phyloP scores from a whole-genome alignment of 352 stramenopile species.

The Globisporangium solare region DNA sequence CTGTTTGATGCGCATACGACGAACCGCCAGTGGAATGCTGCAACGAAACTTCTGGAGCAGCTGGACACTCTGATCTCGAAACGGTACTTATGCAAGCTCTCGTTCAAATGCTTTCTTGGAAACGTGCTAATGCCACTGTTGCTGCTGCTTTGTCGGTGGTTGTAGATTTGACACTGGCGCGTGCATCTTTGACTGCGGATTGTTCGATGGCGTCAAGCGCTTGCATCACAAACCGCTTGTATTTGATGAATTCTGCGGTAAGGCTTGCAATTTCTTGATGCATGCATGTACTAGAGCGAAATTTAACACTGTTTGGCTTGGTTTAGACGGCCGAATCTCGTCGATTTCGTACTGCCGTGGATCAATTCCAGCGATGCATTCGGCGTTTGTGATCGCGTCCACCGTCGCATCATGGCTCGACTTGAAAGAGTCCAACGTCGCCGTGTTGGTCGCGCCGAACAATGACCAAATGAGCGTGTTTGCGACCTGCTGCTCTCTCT shows the following conservation, averaged over 20 bases:
- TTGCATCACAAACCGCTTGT: conserved; percentile 77
- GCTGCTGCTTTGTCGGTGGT: not conserved
- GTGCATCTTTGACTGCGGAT: conserved; percentile 82
- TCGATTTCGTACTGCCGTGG: conserved; percentile 76
- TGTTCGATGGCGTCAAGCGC: conserved; percentile 82
- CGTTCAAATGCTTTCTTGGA: not conserved
- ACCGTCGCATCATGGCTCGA: conserved; percentile 83
- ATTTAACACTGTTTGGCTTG: conserved; percentile 2
- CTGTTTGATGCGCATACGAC: conserved; percentile 62
- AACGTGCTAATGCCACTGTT: too few relatives aligned
- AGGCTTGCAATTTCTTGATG: conserved; percentile 6
- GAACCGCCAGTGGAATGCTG: conserved; percentile 59
- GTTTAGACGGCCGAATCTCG: conserved; percentile 68
- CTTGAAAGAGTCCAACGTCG: conserved; percentile 67
- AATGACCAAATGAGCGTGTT: conserved; percentile 88
- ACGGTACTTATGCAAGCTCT: conserved; percentile 28
- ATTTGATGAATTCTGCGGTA: conserved; percentile 85
- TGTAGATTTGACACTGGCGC: conserved; percentile 70
- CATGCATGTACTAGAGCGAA: not conserved
- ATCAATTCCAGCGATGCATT: conserved; percentile 79
- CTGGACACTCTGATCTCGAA: conserved; percentile 61
- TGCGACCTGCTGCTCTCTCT: conserved; percentile 81
- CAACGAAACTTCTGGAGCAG: conserved; percentile 68
- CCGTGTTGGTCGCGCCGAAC: conserved; percentile 75
- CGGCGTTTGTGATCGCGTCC: conserved; percentile 75